phyloP scores from a whole-genome alignment of 306 rosid species.

The Pterocarpus santalinus region DNA sequence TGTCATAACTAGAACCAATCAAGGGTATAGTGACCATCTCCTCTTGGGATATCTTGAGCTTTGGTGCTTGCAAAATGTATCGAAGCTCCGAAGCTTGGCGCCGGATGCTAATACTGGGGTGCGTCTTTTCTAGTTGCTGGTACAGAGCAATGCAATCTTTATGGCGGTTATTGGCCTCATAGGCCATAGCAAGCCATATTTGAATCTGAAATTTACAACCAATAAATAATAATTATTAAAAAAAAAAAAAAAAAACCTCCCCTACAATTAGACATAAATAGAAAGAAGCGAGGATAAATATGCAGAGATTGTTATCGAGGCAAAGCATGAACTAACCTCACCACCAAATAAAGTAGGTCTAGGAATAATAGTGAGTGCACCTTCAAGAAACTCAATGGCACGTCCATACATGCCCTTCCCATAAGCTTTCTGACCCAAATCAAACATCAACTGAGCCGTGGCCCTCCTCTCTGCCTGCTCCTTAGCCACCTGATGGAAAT shows the following conservation, averaged over 20 bases:
- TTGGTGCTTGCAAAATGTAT: constrained; percentile 94
- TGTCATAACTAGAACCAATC: constrained; percentile 56
- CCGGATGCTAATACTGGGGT: constrained; percentile 78
- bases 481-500: constrained; percentile 75
- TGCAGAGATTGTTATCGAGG: constrained; percentile 1
- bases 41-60: constrained; percentile 94
- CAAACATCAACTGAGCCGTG: constrained; percentile 91
- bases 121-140: constrained; percentile 77
- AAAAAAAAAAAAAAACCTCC: background rate
- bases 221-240: background rate
- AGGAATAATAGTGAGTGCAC: constrained; percentile 89
- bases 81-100: constrained; percentile 99
- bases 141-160: constrained; percentile 87
- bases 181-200: constrained; percentile 99
- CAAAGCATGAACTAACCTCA: constrained; percentile 73
- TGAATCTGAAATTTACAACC: constrained; percentile 70
- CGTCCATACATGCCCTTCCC: constrained; percentile 93
- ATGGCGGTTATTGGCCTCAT: constrained; percentile 91
- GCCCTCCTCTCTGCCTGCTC: constrained; percentile 97
- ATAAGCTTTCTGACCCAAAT: constrained; percentile 94
- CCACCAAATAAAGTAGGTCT: constrained; percentile 90
- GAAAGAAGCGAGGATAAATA: background rate
- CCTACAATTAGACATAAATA: background rate
- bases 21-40: constrained; percentile 87
- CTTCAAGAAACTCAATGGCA: constrained; percentile 93